phyloP scores from a whole-genome alignment of 2,329 filamentous ascomycete species.

The Arthrinium puccinioides region DNA sequence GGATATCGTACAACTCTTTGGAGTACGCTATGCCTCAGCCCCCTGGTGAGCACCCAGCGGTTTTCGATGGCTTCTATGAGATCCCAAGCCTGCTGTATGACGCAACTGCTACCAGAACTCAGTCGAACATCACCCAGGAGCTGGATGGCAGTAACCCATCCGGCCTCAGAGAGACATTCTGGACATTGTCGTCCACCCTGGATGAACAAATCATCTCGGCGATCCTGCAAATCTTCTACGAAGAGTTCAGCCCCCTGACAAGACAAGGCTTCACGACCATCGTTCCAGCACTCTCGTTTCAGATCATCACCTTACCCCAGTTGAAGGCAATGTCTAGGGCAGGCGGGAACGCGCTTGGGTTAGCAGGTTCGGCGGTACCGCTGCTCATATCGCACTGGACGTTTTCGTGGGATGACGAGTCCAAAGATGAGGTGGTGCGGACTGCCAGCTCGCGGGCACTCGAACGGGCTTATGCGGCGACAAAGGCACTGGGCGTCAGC shows the following conservation, averaged over 20 bases:
- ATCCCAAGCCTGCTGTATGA: not conserved
- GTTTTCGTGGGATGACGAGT: not conserved
- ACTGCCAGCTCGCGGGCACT: not conserved
- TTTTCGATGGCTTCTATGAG: not conserved
- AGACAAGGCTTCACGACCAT: not conserved
- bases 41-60: not conserved
- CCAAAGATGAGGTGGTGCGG: not conserved
- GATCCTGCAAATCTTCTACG: not conserved
- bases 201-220: not conserved
- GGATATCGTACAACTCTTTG: not conserved
- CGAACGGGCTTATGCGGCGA: not conserved
- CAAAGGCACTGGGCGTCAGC: not conserved
- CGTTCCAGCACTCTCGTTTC: not conserved
- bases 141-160: not conserved
- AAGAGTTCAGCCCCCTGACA: not conserved
- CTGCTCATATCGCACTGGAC: not conserved
- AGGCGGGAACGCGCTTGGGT: slow-evolving; percentile 1
- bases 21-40: not conserved
- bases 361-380: not conserved
- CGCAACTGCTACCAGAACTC: slow-evolving; percentile 3
- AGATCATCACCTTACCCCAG: not conserved
- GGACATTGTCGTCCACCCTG: not conserved
- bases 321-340: not conserved
- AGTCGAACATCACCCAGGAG: slow-evolving; percentile 6
- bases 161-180: not conserved